phyloP scores from a whole-genome alignment of 306 rosid genomes.

The Corylus heterophylla region DNA sequence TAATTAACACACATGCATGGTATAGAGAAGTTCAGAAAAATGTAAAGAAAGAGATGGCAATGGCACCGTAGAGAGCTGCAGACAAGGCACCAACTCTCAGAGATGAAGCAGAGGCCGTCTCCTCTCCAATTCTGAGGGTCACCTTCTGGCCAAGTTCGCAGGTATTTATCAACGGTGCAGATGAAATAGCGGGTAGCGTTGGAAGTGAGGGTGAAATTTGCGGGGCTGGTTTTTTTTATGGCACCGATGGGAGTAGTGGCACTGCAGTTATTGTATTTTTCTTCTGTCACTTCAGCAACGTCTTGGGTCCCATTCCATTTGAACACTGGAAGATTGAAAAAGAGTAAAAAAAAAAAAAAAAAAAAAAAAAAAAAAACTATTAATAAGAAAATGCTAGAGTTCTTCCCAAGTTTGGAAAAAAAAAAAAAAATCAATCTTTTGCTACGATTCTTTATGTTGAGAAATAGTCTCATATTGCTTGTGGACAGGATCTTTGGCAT shows the following conservation, averaged over 20 bases:
- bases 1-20: too few relatives aligned
- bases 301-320: conserved; percentile 28
- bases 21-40: neutral
- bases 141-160: conserved; percentile 40
- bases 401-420: too few relatives aligned
- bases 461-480: too few relatives aligned
- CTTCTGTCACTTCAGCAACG: conserved; percentile 29
- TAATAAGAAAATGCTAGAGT: too few relatives aligned
- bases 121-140: conserved; percentile 17
- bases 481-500: too few relatives aligned
- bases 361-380: too few relatives aligned
- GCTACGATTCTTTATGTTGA: too few relatives aligned
- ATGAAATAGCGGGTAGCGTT: conserved; percentile 35
- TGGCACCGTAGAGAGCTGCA: conserved; percentile 13
- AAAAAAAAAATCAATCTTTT: too few relatives aligned
- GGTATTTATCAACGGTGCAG: conserved; percentile 27
- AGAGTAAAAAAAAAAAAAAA: neutral
- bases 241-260: conserved; percentile 10
- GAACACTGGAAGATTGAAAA: conserved; percentile 12
- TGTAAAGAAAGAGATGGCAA: conserved; percentile 3
- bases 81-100: conserved; percentile 1
- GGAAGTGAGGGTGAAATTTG: conserved; percentile 15
- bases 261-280: conserved; percentile 16
- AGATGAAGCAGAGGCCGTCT: neutral
- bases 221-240: conserved; percentile 20